These are phyloP conservation scores for Tricholoma sp. DNA, from an alignment of 768 basidiomycete genomes.

Conservation along the genomic window DNA sequence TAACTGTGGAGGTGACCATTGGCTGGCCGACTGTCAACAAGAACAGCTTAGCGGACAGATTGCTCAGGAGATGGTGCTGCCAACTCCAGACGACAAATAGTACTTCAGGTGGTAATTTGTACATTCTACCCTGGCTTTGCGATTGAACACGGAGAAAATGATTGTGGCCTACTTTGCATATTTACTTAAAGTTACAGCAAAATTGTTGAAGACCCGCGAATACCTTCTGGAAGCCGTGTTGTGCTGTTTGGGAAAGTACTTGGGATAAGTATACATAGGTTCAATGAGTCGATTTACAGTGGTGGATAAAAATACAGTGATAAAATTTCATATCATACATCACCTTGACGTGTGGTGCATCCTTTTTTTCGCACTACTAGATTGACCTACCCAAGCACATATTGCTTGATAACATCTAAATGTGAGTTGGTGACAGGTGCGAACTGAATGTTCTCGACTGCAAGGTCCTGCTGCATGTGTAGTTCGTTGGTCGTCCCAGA, in stretches of 20 bases:
- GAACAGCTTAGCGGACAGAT: conserved; percentile 7
- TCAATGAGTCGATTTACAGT: too few relatives aligned
- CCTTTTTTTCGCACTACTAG: too few relatives aligned
- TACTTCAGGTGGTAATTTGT: not conserved
- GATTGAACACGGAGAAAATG: not conserved
- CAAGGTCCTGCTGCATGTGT: conserved; percentile 67
- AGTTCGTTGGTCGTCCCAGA: conserved; percentile 65
- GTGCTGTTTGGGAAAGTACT: too few relatives aligned
- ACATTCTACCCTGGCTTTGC: too few relatives aligned
- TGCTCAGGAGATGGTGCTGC: conserved; percentile 9
- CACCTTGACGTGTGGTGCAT: too few relatives aligned
- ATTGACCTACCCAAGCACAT: conserved; percentile 10
- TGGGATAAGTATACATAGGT: too few relatives aligned
- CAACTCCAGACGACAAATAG: conserved; percentile 1
- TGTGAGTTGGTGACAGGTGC: conserved; percentile 6
- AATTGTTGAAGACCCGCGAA: too few relatives aligned
- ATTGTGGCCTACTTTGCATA: not conserved
- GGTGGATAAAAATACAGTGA: too few relatives aligned
- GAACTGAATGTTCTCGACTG: conserved; percentile 24
- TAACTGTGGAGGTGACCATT: conserved; percentile 16
- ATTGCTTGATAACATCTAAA: conserved; percentile 11
- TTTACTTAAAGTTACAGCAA: not conserved
- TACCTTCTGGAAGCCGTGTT: too few relatives aligned
- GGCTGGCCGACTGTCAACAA: conserved; percentile 14
- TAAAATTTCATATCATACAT: too few relatives aligned